Evolutionary conservation across 1,284 basidiomycete species (phyloP).

Genomic region (Cutaneotrichosporon cutaneum): DNA sequence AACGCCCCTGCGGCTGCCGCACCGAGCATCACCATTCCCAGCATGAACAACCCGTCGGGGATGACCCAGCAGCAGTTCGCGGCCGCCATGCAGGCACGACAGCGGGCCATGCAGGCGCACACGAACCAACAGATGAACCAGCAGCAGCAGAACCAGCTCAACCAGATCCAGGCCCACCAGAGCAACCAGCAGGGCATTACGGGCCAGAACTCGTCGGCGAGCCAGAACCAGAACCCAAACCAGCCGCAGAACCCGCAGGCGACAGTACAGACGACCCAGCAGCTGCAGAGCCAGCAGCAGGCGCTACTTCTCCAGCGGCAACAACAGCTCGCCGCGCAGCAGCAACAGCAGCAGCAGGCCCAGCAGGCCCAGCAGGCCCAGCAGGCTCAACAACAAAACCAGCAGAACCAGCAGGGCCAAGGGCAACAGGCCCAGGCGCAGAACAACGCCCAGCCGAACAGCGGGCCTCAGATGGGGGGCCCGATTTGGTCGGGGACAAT

Average conservation of each 20-base stretch:
- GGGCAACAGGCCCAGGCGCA: neutral
- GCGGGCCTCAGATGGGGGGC: constrained; percentile 6
- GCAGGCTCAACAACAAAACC: no score
- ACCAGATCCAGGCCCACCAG: constrained; percentile 1
- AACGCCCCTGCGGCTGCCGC: neutral
- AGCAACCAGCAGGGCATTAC: neutral
- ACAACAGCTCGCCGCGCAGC: constrained; percentile 10
- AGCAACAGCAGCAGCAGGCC: constrained; percentile 7
- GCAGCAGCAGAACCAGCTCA: constrained; percentile 3
- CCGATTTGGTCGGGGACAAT: constrained; percentile 21
- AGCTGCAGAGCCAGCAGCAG: constrained; percentile 17
- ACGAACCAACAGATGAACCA: neutral
- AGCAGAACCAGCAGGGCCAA: neutral
- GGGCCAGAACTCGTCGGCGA: neutral
- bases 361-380: constrained; percentile 4
- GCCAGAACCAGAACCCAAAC: neutral
- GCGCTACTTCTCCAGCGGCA: constrained; percentile 5
- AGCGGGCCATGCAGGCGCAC: constrained; percentile 14
- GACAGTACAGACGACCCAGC: constrained; percentile 8
- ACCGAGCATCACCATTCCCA: neutral
- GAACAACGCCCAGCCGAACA: constrained; percentile 12
- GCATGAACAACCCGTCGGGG: neutral
- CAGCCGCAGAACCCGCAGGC: constrained; percentile 2
- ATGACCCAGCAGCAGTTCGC: constrained; percentile 20
- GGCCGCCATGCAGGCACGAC: constrained; percentile 21